Conservation (phyloP, 2,329 filamentous ascomycete species). For the Neurospora crassa region DNA sequence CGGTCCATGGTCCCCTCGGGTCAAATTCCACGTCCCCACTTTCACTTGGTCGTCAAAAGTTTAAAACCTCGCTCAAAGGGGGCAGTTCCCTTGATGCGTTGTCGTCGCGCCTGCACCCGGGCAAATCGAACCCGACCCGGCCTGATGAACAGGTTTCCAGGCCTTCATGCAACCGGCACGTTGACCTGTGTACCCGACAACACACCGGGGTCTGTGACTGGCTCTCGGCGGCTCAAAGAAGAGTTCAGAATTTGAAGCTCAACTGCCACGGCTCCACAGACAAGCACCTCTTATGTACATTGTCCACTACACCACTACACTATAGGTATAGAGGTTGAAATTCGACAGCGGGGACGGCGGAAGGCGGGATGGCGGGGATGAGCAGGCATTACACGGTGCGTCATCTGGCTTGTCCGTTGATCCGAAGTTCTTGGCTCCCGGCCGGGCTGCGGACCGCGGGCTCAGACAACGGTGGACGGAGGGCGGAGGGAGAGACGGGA, state of each 20-base stretch:
- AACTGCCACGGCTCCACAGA: background rate
- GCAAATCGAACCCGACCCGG: background rate
- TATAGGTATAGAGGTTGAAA: background rate
- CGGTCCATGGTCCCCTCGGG: background rate
- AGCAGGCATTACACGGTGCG: background rate
- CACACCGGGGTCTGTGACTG: background rate
- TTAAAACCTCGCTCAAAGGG: background rate
- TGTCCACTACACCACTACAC: too few relatives aligned
- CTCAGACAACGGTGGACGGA: background rate
- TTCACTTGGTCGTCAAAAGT: background rate
- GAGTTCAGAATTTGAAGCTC: background rate
- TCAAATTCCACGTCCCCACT: background rate
- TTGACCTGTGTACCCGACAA: background rate
- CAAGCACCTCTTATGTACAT: too few relatives aligned
- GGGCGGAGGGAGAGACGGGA: background rate
- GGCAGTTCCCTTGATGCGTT: background rate
- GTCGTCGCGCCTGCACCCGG: background rate
- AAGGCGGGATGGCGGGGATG: background rate
- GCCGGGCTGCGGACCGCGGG: background rate
- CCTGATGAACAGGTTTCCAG: background rate
- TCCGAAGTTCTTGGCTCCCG: background rate
- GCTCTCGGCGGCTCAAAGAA: background rate
- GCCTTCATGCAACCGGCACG: background rate
- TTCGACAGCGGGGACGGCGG: background rate
- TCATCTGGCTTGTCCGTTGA: background rate